Conservation (phyloP, 2,329 filamentous ascomycete genomes). For the Alternaria gaisen region DNA sequence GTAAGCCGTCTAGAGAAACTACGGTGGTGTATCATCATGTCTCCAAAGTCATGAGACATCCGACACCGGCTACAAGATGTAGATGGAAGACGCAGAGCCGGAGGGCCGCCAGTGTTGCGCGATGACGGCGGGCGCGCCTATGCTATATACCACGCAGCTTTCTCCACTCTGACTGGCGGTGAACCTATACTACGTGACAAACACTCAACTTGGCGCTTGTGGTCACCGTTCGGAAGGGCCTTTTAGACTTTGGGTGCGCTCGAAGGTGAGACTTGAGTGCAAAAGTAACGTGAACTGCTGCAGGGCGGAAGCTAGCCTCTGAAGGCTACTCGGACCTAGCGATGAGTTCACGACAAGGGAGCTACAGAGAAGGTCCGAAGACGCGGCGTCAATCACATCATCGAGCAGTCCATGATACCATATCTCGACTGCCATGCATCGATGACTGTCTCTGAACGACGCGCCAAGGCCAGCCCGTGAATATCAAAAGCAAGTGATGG, state of each 20-base stretch:
- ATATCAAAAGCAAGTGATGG: constrained; percentile 10
- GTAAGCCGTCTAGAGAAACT: constrained; percentile 17
- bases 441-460: not conserved
- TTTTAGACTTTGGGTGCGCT: not conserved
- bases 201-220: constrained; percentile 19
- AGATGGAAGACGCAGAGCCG: not conserved
- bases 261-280: not conserved
- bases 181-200: constrained; percentile 19
- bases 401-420: not conserved
- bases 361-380: constrained; percentile 5
- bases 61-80: not conserved
- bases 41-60: constrained; percentile 5
- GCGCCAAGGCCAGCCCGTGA: constrained; percentile 5
- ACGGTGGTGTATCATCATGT: constrained; percentile 12
- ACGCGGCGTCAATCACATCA: constrained; percentile 5
- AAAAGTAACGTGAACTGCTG: constrained; percentile 6
- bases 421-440: not conserved
- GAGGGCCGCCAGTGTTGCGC: not conserved
- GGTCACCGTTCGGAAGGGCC: constrained; percentile 26
- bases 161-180: constrained; percentile 38
- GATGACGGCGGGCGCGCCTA: not conserved
- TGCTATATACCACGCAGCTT: constrained; percentile 27
- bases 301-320: constrained; percentile 5
- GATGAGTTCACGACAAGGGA: constrained; percentile 7
- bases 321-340: not conserved